These are phyloP conservation scores for Wickerhamiella allomyrinae DNA, from an alignment of 805 yeast species.

Conservation along the genomic window DNA sequence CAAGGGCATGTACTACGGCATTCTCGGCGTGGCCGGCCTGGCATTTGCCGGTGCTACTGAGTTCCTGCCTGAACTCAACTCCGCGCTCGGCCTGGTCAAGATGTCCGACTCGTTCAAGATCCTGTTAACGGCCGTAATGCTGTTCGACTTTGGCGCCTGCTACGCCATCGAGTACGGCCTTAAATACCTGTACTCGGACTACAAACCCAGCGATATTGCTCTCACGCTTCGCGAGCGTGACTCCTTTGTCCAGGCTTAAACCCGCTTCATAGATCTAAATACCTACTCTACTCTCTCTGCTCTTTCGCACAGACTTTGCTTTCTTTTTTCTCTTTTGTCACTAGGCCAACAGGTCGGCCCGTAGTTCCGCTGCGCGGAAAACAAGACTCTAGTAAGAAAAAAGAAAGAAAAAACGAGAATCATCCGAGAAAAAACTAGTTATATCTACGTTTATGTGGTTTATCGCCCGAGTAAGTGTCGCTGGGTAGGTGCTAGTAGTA, in stretches of 20 bases:
- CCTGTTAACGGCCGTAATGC: slow-evolving; percentile 58
- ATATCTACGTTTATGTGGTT: no score
- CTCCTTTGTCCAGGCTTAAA: slow-evolving; percentile 5
- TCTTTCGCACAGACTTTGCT: no score
- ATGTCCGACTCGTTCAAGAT: slow-evolving; percentile 62
- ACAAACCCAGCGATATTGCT: slow-evolving; percentile 85
- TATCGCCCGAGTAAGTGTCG: no score
- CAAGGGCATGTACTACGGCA: slow-evolving; percentile 93
- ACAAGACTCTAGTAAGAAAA: no score
- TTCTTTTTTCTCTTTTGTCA: no score
- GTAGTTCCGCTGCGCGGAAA: no score
- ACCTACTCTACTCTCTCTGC: no score
- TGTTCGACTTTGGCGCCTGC: slow-evolving; percentile 62
- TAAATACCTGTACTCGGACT: slow-evolving; percentile 79
- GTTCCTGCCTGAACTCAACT: slow-evolving; percentile 85
- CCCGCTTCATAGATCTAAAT: no score
- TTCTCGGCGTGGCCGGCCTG: slow-evolving; percentile 76
- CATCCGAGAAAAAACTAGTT: no score
- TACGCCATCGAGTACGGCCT: slow-evolving; percentile 68
- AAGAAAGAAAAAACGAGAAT: no score
- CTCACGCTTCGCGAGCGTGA: slow-evolving; percentile 22
- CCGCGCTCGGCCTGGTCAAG: slow-evolving; percentile 80
- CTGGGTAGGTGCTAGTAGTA: no score
- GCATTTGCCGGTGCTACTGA: slow-evolving; percentile 90
- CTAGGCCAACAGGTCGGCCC: no score